Evolutionary conservation across 1,284 basidiomycete genomes (phyloP).

Genomic region (Mycena sp.): DNA sequence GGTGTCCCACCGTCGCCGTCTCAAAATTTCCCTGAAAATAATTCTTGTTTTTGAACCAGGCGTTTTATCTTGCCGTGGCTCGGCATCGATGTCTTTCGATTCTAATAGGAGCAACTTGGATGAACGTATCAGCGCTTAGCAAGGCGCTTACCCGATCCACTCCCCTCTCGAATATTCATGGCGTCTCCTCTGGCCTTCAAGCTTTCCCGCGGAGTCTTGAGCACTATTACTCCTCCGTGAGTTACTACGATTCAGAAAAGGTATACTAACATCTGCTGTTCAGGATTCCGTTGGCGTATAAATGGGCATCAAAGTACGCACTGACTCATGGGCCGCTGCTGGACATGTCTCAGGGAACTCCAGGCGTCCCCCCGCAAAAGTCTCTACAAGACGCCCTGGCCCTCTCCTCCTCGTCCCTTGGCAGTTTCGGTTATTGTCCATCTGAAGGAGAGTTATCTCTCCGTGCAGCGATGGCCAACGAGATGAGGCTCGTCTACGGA

Average conservation of each 20-base stretch:
- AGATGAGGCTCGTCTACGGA: constrained; percentile 75
- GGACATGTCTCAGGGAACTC: constrained; percentile 84
- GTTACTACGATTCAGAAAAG: constrained; percentile 17
- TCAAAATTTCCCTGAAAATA: too few species aligned
- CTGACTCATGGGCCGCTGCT: constrained; percentile 63
- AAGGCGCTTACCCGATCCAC: too few species aligned
- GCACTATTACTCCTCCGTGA: constrained; percentile 55
- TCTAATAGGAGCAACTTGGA: too few species aligned
- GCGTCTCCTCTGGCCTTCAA: constrained; percentile 34
- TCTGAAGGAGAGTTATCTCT: constrained; percentile 73
- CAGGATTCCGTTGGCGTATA: constrained; percentile 76
- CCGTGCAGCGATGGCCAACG: constrained; percentile 65
- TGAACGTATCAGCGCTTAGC: too few species aligned
- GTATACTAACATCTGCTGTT: not conserved
- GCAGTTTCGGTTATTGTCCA: constrained; percentile 69
- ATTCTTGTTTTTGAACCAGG: too few species aligned
- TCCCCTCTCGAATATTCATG: constrained; percentile 1
- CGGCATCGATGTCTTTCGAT: too few species aligned
- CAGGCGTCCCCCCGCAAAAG: constrained; percentile 70
- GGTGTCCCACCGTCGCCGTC: too few species aligned
- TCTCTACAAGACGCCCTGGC: constrained; percentile 63
- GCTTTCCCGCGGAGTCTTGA: constrained; percentile 50
- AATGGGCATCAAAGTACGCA: constrained; percentile 67
- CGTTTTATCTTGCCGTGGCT: too few species aligned
- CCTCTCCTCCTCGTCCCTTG: constrained; percentile 53